Evolutionary conservation across 306 rosid genomes (phyloP), one percentile per base, ranked within the genome.

Genomic region (Cicer bijugum): DNA sequence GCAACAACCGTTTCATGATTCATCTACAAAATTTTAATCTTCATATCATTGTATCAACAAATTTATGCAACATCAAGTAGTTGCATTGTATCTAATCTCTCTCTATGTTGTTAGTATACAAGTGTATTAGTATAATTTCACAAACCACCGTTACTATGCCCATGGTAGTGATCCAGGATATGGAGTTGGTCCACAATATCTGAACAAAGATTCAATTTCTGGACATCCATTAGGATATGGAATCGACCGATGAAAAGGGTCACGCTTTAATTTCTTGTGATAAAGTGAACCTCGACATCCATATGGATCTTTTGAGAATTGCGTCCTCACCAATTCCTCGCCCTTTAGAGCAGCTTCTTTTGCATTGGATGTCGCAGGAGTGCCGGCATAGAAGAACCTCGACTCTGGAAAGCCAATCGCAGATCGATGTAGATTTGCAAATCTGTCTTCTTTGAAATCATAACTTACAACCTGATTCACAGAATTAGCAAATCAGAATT

Each of bases 211-310:
- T 57, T 86, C 84, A 77, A 95, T 90, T 88, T 95, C 97, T n/a
- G 96, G 94, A 53, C 98, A 93, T 0, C 97, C 94, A 46, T 77
- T 85, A 1, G 97, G 99, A 61, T 94, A 94, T 35, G 99, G 99
- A 75, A 94, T 91, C 6, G 96, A 78, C 5, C 97, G 85, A 76
- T 91, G 99, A 76, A 91, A 94, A 5, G 97, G 97, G 74, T 94
- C 96, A 2, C 97, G 96, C 75, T 88, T 84, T 37, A 88, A 81
- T 57, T 87, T 94, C 68, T 91, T 94, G 23, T 82, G 88, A 78
- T 77, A 73, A 64, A 94, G 99, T 12, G 96, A 85, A 78, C 93
- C 87, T 76, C 69, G 85, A 65, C 99, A 94, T 20, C 97, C 97
- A 19, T 82, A 93, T 33, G 98, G 97, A 77, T 91, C 96, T 12